A percentile compares a stretch with the other conserved stretches of the same genome.
These are phyloP conservation scores for Myriosclerotinia curreyana DNA, from an alignment of 2,329 filamentous ascomycete species.

Conservation along the genomic window DNA sequence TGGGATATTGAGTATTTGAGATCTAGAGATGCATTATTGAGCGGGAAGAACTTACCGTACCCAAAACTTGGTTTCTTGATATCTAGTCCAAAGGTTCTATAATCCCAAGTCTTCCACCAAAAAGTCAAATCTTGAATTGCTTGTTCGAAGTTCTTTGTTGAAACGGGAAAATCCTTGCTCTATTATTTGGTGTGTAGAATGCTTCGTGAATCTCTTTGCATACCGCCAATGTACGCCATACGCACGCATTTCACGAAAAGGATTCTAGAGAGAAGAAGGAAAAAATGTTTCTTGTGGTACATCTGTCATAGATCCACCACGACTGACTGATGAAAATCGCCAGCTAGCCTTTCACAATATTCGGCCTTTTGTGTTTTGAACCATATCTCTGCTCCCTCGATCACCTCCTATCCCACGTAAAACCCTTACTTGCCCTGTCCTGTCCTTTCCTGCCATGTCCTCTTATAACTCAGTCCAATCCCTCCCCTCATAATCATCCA, in stretches of 20 bases:
- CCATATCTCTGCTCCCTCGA: slow-evolving; percentile 22
- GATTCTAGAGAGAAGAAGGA: slow-evolving; percentile 10
- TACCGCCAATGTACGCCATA: not conserved
- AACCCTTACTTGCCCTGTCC: slow-evolving; percentile 40
- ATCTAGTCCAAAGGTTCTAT: too few relatives aligned
- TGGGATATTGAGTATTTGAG: too few relatives aligned
- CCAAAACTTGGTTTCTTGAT: too few relatives aligned
- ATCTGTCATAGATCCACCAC: slow-evolving; percentile 16
- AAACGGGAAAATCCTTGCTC: slow-evolving; percentile 4
- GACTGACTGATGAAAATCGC: slow-evolving; percentile 22
- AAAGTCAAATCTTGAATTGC: too few relatives aligned
- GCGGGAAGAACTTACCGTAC: too few relatives aligned
- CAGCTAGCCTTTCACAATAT: slow-evolving; percentile 24
- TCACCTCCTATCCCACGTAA: slow-evolving; percentile 28
- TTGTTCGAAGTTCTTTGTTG: too few relatives aligned
- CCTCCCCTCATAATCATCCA: slow-evolving; percentile 42
- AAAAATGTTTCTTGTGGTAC: slow-evolving; percentile 18
- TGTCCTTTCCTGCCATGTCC: slow-evolving; percentile 22
- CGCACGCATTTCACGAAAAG: not conserved
- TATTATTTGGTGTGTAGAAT: not conserved
- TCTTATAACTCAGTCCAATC: not conserved
- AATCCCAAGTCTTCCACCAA: too few relatives aligned
- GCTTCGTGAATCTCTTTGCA: not conserved
- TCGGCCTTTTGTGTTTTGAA: slow-evolving; percentile 17
- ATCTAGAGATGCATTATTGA: too few relatives aligned